These are phyloP conservation scores for Dryas integrifolia DNA, from an alignment of 331 rosid species.

Conservation along the genomic window DNA sequence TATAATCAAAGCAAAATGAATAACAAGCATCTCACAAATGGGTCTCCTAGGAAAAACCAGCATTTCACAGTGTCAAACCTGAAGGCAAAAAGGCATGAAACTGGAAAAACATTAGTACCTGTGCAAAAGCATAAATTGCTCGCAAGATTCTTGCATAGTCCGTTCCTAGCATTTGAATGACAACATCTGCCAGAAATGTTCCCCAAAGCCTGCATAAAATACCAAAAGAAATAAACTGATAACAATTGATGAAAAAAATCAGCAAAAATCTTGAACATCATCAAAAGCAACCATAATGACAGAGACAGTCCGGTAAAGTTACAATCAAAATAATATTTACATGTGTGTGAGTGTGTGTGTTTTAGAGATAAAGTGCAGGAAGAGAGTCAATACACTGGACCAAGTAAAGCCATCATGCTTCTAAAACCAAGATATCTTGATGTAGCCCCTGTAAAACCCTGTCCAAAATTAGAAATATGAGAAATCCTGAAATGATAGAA, in stretches of 20 bases:
- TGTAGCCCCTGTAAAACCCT: constrained; percentile 91
- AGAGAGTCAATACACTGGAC: constrained; percentile 74
- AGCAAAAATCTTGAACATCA: background rate
- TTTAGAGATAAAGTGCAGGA: constrained; percentile 27
- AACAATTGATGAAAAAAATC: constrained; percentile 15
- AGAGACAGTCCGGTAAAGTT: background rate
- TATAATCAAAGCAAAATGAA: too few species aligned
- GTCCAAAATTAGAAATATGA: constrained; percentile 34
- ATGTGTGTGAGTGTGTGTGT: background rate
- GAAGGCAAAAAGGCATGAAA: constrained; percentile 17
- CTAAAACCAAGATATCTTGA: constrained; percentile 86
- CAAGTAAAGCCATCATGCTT: constrained; percentile 81
- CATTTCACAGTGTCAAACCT: constrained; percentile 14
- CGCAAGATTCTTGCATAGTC: constrained; percentile 90
- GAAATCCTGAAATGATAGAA: constrained; percentile 23
- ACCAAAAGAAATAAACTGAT: constrained; percentile 24
- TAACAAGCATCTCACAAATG: background rate
- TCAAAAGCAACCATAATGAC: background rate
- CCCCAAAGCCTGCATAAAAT: constrained; percentile 79
- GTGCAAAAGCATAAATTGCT: constrained; percentile 91
- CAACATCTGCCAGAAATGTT: constrained; percentile 83
- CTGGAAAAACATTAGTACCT: constrained; percentile 45
- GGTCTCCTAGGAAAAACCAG: constrained; percentile 11
- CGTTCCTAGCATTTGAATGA: constrained; percentile 95
- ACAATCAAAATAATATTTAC: background rate